A percentile compares a stretch with the other conserved stretches of the same genome.
phyloP scores from a whole-genome alignment of 2,329 filamentous ascomycete species.

The Hymenoscyphus occultus region DNA sequence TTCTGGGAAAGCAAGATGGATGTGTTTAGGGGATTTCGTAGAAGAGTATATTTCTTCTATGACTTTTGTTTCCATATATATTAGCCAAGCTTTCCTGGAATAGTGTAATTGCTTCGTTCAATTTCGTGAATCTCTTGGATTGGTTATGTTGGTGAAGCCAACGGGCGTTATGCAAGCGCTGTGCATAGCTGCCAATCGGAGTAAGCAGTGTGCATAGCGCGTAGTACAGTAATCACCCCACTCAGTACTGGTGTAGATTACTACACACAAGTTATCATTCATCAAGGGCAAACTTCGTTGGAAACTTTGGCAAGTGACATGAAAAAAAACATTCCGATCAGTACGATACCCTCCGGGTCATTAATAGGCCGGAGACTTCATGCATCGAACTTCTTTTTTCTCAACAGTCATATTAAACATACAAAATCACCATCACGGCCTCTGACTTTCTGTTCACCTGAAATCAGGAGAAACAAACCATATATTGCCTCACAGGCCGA shows the following conservation, averaged over 20 bases:
- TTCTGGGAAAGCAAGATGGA: no score
- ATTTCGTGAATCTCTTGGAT: neutral
- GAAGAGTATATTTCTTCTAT: no score
- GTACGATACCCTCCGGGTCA: neutral
- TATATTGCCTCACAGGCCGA: neutral
- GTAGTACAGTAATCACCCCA: neutral
- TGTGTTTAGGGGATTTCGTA: no score
- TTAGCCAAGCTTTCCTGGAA: neutral
- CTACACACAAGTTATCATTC: neutral
- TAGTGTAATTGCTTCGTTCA: neutral
- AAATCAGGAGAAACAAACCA: neutral
- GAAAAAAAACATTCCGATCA: neutral
- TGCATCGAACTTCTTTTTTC: neutral
- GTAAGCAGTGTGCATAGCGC: constrained; percentile 1
- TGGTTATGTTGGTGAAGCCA: neutral
- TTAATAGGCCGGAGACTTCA: neutral
- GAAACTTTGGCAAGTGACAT: neutral
- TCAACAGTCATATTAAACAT: neutral
- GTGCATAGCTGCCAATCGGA: neutral
- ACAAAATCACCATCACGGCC: neutral
- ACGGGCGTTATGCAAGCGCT: neutral
- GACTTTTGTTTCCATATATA: no score
- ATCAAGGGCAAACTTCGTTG: neutral
- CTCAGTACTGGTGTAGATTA: neutral
- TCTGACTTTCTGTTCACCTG: neutral